phyloP scores from a whole-genome alignment of 768 basidiomycete genomes.

The Termitomyces bulborhizus region DNA sequence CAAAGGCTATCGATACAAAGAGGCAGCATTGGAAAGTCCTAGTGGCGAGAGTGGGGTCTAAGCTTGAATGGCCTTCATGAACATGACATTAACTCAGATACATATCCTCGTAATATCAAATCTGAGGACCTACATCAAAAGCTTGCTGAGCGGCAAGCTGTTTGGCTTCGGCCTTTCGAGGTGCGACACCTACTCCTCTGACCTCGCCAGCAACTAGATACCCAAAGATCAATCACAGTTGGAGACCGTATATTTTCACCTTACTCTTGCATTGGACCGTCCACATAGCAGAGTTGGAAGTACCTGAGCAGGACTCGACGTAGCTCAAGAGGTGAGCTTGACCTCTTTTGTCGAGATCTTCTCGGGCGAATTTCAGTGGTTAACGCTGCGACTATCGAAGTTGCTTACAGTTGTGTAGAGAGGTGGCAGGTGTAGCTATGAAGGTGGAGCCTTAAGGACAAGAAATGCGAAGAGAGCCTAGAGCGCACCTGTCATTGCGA shows the following conservation, averaged over 20 bases:
- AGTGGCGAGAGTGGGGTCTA: background rate
- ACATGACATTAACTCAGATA: background rate
- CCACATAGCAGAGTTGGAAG: constrained; percentile 38
- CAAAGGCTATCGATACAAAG: background rate
- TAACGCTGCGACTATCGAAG: too few relatives aligned
- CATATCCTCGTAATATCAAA: background rate
- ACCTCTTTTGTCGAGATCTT: constrained; percentile 23
- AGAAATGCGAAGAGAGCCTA: background rate
- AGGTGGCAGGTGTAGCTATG: constrained; percentile 19
- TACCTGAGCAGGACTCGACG: constrained; percentile 33
- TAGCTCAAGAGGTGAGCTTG: constrained; percentile 31
- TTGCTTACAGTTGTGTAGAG: constrained; percentile 42
- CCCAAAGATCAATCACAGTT: constrained; percentile 1
- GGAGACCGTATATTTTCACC: constrained; percentile 9
- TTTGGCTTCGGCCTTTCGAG: constrained; percentile 39
- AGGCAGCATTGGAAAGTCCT: background rate
- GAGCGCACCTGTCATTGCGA: constrained; percentile 17
- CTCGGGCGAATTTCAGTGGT: background rate
- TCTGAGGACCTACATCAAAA: constrained; percentile 24
- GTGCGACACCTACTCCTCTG: constrained; percentile 40
- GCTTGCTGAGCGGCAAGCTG: constrained; percentile 41
- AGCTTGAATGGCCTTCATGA: constrained; percentile 5
- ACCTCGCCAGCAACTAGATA: constrained; percentile 39
- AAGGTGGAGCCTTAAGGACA: background rate
- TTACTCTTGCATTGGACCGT: constrained; percentile 52